Evolutionary conservation across 352 stramenopile genomes (phyloP), one percentile per base, ranked within the genome.

Genomic region (Phytophthora nicotianae): DNA sequence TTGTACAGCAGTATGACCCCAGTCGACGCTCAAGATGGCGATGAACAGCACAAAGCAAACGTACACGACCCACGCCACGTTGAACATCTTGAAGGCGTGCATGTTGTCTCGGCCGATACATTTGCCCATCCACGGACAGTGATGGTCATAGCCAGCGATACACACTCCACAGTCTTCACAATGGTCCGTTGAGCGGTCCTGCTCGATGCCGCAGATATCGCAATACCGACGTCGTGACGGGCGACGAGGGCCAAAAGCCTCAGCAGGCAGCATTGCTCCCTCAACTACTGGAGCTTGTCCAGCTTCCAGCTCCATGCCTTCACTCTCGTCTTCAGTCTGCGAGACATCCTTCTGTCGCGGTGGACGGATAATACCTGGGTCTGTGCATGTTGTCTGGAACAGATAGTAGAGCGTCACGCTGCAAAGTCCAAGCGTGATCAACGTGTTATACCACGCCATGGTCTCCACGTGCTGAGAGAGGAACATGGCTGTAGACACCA

Each of bases 91-190:
- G 74, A 98, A 98, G 33, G 83, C 82, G 50, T 79, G 79, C 67
- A 97, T 90, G 77, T 97, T 98, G 53, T 77, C 86, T 62, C 88
- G 84, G 16, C 91, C 93, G 65, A 98, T 97, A 65, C 90, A 97
- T 49, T 96, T 98, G 46, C 93, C 90, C 87, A 97, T 97, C 90
- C 91, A 98, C 29, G 93, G 91, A 74, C 92, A 98, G 63, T 98
- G 91, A 75, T 98, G 95, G 42, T 94, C 81, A 46, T 88, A 87
- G 5, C 81, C 83, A 65, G 85, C 88, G 24, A 98, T 83, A 62
- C 95, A 98, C 37, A 98, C 89, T 58, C 95, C 90, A 50, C 93
- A 98, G 54, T 98, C 91, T 10, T 96, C 82, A 79, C 95, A 98
- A 72, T 98, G 95, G 14, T 91, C 83, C 4, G 90, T 90, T 46